Base-by-base conservation (phyloP, 108 stramenopile genomes). In the Conticribra weissflogii region DNA sequence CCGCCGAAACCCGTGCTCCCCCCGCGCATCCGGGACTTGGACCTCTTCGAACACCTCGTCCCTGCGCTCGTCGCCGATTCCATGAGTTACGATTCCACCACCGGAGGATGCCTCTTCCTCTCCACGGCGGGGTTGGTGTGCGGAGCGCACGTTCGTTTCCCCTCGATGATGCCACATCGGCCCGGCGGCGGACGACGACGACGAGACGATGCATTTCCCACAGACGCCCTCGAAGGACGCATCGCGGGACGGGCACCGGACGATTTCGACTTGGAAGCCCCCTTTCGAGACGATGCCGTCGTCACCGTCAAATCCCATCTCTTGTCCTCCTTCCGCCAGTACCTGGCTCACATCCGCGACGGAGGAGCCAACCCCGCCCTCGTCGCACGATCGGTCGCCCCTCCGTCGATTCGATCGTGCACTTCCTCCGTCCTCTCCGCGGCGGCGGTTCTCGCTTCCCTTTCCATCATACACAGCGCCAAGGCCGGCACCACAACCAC, bases 391-490 rank as follows among this genome's bases (percentile, higher is more conserved):
- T 29, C 66, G 18, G 66, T 76, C 9, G 47, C 66, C 0, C 60
- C 75, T 15, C 75, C 75, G 2, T 76, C 75, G 7, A 31, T 76
- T 29, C 31, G 47, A 31, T 46, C 60, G 4, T 76, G 75, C 46
- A 34, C 75, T n/a, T 24, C 54, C 9, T 16, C 51, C 19, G 66
- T 76, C 22, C 75, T 76, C 21, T 63, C 75, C 8, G 75, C 60
- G 21, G 75, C 75, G n/a, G 75, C 33, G 14, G 75, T 76, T 0
- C 17, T 56, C 2, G 75, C 75, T 15, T 76, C 75, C n/a, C n/a
- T n/a, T n/a, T n/a, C n/a, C n/a, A n/a, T n/a, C n/a, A n/a, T n/a
- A n/a, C n/a, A n/a, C n/a, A n/a, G n/a, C n/a, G n/a, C n/a, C n/a
- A n/a, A n/a, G n/a, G n/a, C n/a, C n/a, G n/a, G n/a, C n/a, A n/a